A percentile compares a stretch with the other conserved stretches of the same genome.
Conservation (phyloP, 2,329 filamentous ascomycete genomes). For the Fusarium staphyleae region DNA sequence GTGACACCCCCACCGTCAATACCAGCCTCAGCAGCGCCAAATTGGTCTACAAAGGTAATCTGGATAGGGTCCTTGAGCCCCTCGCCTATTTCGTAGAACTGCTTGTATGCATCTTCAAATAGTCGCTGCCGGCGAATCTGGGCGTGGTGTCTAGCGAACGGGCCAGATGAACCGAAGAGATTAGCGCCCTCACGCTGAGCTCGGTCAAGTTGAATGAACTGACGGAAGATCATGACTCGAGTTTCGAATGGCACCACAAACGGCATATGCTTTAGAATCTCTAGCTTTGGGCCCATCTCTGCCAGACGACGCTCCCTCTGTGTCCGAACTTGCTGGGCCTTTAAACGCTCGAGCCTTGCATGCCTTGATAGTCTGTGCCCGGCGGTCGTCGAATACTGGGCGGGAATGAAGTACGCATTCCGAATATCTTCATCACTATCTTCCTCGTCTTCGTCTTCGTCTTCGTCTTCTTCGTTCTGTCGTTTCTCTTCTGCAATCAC, state of each 20-base stretch:
- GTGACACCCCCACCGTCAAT: conserved; percentile 98
- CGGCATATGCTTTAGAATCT: conserved; percentile 94
- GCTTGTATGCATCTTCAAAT: conserved; percentile 84
- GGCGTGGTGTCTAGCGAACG: conserved; percentile 72
- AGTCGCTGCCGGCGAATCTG: conserved; percentile 79
- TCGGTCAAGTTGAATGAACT: conserved; percentile 83
- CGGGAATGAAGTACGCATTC: conserved; percentile 43
- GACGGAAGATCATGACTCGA: conserved; percentile 88
- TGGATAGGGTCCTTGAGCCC: conserved; percentile 93
- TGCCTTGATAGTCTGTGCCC: conserved; percentile 69
- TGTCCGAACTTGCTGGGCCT: conserved; percentile 69
- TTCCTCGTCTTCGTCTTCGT: conserved; percentile 47
- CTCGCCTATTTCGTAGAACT: conserved; percentile 83
- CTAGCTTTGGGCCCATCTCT: conserved; percentile 82
- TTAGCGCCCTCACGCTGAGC: conserved; percentile 35
- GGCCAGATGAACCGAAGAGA: conserved; percentile 20
- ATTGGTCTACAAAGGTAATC: conserved; percentile 94
- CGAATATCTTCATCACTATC: conserved; percentile 49
- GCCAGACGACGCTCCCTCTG: conserved; percentile 77
- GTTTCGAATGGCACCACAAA: conserved; percentile 95
- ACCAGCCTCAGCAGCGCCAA: conserved; percentile 84
- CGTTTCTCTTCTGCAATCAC: conserved; percentile 89
- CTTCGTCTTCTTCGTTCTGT: conserved; percentile 62
- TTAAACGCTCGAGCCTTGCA: conserved; percentile 68
- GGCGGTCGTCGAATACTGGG: conserved; percentile 49